Percentiles rank a stretch among this genome's conserved stretches.
Evolutionary conservation across 192 early-diverging fungal genomes (phyloP).

Genomic region (Funneliformis mosseae): DNA sequence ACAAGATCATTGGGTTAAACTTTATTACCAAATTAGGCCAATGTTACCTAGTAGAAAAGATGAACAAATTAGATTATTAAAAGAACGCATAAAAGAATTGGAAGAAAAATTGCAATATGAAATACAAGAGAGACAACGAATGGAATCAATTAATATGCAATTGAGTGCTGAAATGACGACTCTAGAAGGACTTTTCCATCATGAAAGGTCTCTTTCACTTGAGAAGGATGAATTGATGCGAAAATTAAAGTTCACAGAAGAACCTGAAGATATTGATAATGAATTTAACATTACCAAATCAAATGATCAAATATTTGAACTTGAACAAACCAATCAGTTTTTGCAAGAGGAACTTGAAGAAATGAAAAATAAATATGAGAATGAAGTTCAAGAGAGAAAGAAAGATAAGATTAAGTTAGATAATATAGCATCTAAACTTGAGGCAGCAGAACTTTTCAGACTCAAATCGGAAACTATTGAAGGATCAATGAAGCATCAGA

Average conservation of each 20-base stretch:
- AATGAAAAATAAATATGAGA: slow-evolving; percentile 60
- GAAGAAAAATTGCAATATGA: slow-evolving; percentile 67
- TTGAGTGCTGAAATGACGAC: slow-evolving; percentile 71
- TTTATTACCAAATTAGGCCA: slow-evolving; percentile 92
- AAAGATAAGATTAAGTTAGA: slow-evolving; percentile 63
- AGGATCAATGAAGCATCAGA: slow-evolving; percentile 59
- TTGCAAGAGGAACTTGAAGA: slow-evolving; percentile 59
- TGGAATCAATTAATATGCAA: slow-evolving; percentile 60
- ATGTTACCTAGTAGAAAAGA: slow-evolving; percentile 82
- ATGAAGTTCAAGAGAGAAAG: slow-evolving; percentile 61
- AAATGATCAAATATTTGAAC: slow-evolving; percentile 52
- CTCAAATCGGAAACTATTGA: slow-evolving; percentile 80
- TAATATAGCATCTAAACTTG: slow-evolving; percentile 55
- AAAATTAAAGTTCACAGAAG: slow-evolving; percentile 66
- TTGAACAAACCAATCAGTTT: slow-evolving; percentile 63
- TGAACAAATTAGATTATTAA: slow-evolving; percentile 76
- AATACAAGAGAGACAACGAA: slow-evolving; percentile 54
- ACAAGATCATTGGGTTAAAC: slow-evolving; percentile 96
- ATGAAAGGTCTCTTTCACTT: slow-evolving; percentile 73
- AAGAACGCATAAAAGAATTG: slow-evolving; percentile 71
- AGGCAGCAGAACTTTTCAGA: slow-evolving; percentile 67
- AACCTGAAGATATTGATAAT: slow-evolving; percentile 58
- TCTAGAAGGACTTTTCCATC: slow-evolving; percentile 69
- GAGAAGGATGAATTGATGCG: slow-evolving; percentile 85
- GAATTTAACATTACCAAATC: slow-evolving; percentile 64